A percentile compares a stretch with the other conserved stretches of the same genome.
phyloP scores from a whole-genome alignment of 2,329 filamentous ascomycete genomes.

The Colletotrichum simmondsii region DNA sequence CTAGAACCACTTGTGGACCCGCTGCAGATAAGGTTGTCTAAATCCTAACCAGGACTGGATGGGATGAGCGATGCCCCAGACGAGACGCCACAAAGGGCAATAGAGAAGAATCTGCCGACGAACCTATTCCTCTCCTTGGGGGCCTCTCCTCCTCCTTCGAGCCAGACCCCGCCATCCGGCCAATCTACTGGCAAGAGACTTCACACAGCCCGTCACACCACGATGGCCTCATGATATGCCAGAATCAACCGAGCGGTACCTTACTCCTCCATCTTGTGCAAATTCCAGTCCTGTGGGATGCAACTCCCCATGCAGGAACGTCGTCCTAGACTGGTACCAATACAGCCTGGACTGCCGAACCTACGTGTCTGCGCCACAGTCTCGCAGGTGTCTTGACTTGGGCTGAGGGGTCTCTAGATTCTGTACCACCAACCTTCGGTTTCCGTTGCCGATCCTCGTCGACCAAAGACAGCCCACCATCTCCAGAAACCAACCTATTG shows the following conservation, averaged over 20 bases:
- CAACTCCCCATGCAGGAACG: slow-evolving; percentile 23
- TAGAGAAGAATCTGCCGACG: not conserved
- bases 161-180: not conserved
- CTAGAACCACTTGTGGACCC: not conserved
- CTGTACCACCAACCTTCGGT: slow-evolving; percentile 21
- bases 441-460: slow-evolving; percentile 17
- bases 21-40: slow-evolving; percentile 27
- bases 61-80: slow-evolving; percentile 10
- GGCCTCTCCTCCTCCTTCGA: not conserved
- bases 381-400: slow-evolving; percentile 2
- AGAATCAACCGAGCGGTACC: slow-evolving; percentile 10
- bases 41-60: slow-evolving; percentile 19
- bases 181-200: not conserved
- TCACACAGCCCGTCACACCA: slow-evolving; percentile 7
- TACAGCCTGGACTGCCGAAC: slow-evolving; percentile 12
- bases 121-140: not conserved
- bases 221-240: slow-evolving; percentile 22
- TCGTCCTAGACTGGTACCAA: not conserved
- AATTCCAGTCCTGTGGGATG: not conserved
- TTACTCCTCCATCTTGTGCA: not conserved
- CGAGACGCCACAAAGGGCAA: slow-evolving; percentile 1
- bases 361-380: slow-evolving; percentile 27
- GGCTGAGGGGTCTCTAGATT: slow-evolving; percentile 14
- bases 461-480: slow-evolving; percentile 22
- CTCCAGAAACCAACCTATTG: not conserved